Percentiles rank a stretch among this genome's conserved stretches.
These are phyloP conservation scores for Ballota nigra DNA, from an alignment of 257 asterid species.

Conservation along the genomic window DNA sequence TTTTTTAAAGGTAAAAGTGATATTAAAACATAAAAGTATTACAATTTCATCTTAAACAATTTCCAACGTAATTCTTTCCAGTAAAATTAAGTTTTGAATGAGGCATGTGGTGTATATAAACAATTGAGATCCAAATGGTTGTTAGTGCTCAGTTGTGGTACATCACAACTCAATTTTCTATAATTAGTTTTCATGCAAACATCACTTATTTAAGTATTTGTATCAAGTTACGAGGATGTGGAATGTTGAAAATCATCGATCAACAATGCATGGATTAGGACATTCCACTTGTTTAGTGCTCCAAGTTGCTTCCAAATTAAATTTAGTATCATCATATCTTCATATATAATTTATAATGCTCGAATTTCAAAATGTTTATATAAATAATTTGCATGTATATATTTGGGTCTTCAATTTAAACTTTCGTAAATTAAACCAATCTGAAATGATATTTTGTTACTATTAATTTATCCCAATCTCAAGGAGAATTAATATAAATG, in stretches of 20 bases:
- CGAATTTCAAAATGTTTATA: not conserved
- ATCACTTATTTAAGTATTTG: not conserved
- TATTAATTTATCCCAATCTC: too few species aligned
- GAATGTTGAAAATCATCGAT: constrained; percentile 17
- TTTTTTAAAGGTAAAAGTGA: too few species aligned
- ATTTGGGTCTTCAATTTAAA: not conserved
- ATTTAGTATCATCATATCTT: not conserved
- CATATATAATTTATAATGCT: not conserved
- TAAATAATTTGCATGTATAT: not conserved
- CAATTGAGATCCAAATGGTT: not conserved
- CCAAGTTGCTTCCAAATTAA: not conserved
- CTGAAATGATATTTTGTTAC: too few species aligned
- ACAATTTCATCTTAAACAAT: not conserved
- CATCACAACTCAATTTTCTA: constrained; percentile 18
- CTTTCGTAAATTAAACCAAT: not conserved
- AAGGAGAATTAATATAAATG: too few species aligned
- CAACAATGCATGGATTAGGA: constrained; percentile 17
- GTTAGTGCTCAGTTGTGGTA: constrained; percentile 23
- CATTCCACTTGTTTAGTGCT: constrained; percentile 8
- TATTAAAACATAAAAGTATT: not conserved
- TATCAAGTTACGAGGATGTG: constrained; percentile 22
- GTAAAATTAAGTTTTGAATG: not conserved
- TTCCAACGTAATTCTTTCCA: not conserved
- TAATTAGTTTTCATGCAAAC: not conserved
- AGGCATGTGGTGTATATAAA: not conserved